Conservation (phyloP, 805 yeast species). For the Starmerella vitae region DNA sequence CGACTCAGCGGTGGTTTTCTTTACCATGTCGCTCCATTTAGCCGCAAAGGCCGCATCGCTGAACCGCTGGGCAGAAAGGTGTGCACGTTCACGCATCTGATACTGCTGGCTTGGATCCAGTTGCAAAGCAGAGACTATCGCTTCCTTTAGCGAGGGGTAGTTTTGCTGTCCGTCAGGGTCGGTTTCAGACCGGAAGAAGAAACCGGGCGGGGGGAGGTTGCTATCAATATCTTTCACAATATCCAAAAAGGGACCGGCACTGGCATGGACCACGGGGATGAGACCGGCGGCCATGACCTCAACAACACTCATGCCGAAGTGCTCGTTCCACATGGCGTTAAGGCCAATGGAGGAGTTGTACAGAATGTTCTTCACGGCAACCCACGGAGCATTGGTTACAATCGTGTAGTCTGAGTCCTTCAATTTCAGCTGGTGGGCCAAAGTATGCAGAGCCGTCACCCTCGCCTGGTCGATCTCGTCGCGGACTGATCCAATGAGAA, state of each 20-base stretch:
- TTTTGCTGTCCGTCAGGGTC: conserved; percentile 51
- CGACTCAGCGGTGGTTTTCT: conserved; percentile 1
- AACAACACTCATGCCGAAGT: conserved; percentile 94
- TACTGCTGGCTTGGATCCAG: conserved; percentile 30
- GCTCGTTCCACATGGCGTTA: conserved; percentile 99
- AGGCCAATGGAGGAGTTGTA: conserved; percentile 56
- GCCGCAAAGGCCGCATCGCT: conserved; percentile 45
- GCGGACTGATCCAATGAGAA: conserved; percentile 77
- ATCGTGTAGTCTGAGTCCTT: conserved; percentile 36
- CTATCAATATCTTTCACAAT: conserved; percentile 47
- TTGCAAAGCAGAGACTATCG: conserved; percentile 35
- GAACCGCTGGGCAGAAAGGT: conserved; percentile 36
- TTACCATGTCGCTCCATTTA: conserved; percentile 34
- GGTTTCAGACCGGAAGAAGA: conserved; percentile 52
- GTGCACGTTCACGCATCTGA: conserved; percentile 35
- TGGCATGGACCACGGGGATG: conserved; percentile 81
- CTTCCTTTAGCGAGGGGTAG: conserved; percentile 39
- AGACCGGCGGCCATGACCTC: conserved; percentile 80
- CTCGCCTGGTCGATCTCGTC: conserved; percentile 48
- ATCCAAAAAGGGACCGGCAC: conserved; percentile 89
- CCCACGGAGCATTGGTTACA: conserved; percentile 61
- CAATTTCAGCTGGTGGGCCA: conserved; percentile 34
- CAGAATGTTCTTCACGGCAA: conserved; percentile 42
- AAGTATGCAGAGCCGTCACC: conserved; percentile 37
- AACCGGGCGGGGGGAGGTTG: conserved; percentile 43